Conservation (phyloP, 257 asterid genomes). For the Fraxinus pennsylvanica region DNA sequence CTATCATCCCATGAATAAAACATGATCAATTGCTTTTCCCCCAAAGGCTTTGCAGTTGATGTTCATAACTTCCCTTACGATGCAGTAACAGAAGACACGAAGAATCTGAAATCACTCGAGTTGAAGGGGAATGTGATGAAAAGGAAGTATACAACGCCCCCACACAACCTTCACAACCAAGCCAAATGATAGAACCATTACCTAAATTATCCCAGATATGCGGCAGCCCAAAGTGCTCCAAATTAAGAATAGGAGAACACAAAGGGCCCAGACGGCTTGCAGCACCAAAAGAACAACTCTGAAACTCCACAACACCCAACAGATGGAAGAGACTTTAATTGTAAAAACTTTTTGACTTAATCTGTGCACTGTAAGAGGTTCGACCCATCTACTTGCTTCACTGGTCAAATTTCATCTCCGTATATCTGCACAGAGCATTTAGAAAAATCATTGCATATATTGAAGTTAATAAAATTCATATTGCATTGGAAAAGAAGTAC, state of each 20-base stretch:
- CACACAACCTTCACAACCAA: too few relatives aligned
- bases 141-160: too few relatives aligned
- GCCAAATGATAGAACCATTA: constrained; percentile 18
- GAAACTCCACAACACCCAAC: constrained; percentile 59
- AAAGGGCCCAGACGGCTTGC: constrained; percentile 67
- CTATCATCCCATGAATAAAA: too few relatives aligned
- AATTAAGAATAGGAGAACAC: constrained; percentile 57
- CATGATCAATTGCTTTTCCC: too few relatives aligned
- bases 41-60: too few relatives aligned
- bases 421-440: constrained; percentile 57
- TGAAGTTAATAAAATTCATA: too few relatives aligned
- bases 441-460: not conserved
- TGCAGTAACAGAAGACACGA: too few relatives aligned
- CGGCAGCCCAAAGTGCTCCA: constrained; percentile 78
- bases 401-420: constrained; percentile 90
- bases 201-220: constrained; percentile 64
- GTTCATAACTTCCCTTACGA: too few relatives aligned
- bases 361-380: constrained; percentile 48
- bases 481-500: too few relatives aligned
- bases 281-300: constrained; percentile 51
- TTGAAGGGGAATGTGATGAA: too few relatives aligned
- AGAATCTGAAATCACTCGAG: too few relatives aligned
- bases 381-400: constrained; percentile 49
- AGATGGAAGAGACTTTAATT: constrained; percentile 42
- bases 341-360: constrained; percentile 32